Base-by-base conservation (phyloP, 768 basidiomycete species). In the Leccinum aurantiacum region DNA sequence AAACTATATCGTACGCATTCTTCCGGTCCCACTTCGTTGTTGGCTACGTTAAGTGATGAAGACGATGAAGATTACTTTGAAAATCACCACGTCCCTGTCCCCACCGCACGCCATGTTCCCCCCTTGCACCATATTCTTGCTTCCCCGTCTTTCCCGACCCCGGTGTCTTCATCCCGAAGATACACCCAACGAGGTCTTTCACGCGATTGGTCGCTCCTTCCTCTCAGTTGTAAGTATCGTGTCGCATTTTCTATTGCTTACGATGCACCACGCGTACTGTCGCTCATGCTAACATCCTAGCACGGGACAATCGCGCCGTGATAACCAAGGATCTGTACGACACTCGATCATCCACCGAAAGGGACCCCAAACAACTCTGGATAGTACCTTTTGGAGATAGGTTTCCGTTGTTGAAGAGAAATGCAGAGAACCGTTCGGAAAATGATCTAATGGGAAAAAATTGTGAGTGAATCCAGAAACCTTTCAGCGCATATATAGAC, bases 51-150 rank as follows among this genome's bases (percentile, higher is more conserved):
- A 3, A 80, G 71, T 37, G 79, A 82, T 49, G 84, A 87, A 60
- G 88, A 90, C 17, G 91, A 92, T 54, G 88, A 91, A 54, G 90
- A 92, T 54, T 81, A 84, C 64, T 89, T 90, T 67, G 85, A 88
- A 58, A 78, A 79, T 64, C 84, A 85, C 62, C 31, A 33, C 31
- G 31, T 33, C 31, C 31, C 31, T 27, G 27, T 27, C 27, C 27
- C 27, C 27, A 33, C 31, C 31, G 31, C 31, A 11, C 31, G 31
- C 31, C 31, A 33, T 33, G 31, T 33, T 33, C 31, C 31, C 31
- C 31, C 31, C 31, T 33, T 33, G 31, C 31, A 33, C 31, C 31
- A 17, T 66, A 69, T 19, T 65, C 57, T 29, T 62, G 58, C 25
- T 61, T 71, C 15, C 77, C 81, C 37, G 59, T 71, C 11, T 90